A percentile compares a stretch with the other conserved stretches of the same genome.
These are phyloP conservation scores for Suillus variegatus DNA, from an alignment of 768 basidiomycete genomes.

Conservation along the genomic window DNA sequence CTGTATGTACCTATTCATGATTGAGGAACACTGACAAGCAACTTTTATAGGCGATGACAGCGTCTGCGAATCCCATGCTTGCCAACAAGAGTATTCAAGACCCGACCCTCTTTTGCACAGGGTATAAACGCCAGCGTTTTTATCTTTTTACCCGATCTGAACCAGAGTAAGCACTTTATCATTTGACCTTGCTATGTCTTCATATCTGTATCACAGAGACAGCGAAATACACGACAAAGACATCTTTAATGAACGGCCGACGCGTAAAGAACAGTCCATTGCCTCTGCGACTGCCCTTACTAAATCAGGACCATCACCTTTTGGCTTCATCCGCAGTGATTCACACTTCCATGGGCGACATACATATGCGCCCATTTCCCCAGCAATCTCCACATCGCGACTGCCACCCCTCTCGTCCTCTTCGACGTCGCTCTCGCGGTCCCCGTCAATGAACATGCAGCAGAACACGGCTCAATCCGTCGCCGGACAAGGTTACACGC, in stretches of 20 bases:
- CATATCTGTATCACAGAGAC: conserved; percentile 50
- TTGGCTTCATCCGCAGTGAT: conserved; percentile 83
- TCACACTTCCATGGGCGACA: conserved; percentile 95
- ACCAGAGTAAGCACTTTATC: conserved; percentile 71
- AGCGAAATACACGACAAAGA: conserved; percentile 89
- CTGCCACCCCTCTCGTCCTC: conserved; percentile 18
- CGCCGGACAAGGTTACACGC: conserved; percentile 36
- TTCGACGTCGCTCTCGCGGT: conserved; percentile 22
- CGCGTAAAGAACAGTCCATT: conserved; percentile 91
- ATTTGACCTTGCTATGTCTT: conserved; percentile 1
- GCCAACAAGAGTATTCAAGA: conserved; percentile 83
- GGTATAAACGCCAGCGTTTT: conserved; percentile 90
- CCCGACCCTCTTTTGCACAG: conserved; percentile 91
- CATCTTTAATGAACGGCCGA: conserved; percentile 97
- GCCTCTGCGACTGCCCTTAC: conserved; percentile 59
- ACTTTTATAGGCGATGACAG: conserved; percentile 77
- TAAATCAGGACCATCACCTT: conserved; percentile 60
- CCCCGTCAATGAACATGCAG: conserved; percentile 12
- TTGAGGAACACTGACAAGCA: conserved; percentile 9
- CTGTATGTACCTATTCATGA: conserved; percentile 47
- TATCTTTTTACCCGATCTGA: conserved; percentile 92
- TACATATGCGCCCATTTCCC: conserved; percentile 87
- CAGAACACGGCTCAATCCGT: conserved; percentile 19
- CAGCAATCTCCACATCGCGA: conserved; percentile 67
- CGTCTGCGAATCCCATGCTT: conserved; percentile 93